Evolutionary conservation across 257 asterid genomes (phyloP).

Genomic region (Scutellaria galericulata): DNA sequence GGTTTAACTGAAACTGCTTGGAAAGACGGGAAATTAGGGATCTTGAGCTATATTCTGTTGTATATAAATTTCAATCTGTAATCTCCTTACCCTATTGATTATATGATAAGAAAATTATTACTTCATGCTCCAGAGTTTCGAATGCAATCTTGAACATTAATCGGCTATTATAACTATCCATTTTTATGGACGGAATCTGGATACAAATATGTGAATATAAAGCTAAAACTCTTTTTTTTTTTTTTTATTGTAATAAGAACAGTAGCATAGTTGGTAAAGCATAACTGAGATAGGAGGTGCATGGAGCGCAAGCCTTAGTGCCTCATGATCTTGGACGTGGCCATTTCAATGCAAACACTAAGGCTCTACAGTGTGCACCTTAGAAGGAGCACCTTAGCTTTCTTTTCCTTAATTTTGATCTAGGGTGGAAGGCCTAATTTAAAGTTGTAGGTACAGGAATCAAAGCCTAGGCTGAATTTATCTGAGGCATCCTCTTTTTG

Average conservation of each 20-base stretch:
- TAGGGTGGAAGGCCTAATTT: no score
- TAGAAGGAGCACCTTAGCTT: not conserved
- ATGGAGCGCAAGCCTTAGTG: not conserved
- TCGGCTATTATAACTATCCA: not conserved
- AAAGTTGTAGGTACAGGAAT: not conserved
- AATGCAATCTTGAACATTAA: not conserved
- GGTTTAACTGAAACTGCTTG: conserved; percentile 20
- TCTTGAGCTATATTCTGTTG: not conserved
- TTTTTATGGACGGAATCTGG: not conserved
- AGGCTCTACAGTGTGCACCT: not conserved
- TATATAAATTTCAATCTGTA: not conserved
- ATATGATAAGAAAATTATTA: no score
- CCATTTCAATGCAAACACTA: not conserved
- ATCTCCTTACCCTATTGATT: not conserved
- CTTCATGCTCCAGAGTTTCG: no score
- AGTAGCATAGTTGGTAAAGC: not conserved
- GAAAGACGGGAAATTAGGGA: not conserved
- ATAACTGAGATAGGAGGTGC: not conserved
- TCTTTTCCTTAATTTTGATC: not conserved
- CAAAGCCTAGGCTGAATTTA: not conserved
- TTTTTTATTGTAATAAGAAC: not conserved
- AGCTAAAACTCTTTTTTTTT: not conserved
- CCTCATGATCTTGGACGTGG: not conserved
- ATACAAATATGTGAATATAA: not conserved
- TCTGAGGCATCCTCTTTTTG: not conserved